These are phyloP conservation scores for Cerrena zonata DNA, from an alignment of 1,284 basidiomycete genomes.

Conservation along the genomic window DNA sequence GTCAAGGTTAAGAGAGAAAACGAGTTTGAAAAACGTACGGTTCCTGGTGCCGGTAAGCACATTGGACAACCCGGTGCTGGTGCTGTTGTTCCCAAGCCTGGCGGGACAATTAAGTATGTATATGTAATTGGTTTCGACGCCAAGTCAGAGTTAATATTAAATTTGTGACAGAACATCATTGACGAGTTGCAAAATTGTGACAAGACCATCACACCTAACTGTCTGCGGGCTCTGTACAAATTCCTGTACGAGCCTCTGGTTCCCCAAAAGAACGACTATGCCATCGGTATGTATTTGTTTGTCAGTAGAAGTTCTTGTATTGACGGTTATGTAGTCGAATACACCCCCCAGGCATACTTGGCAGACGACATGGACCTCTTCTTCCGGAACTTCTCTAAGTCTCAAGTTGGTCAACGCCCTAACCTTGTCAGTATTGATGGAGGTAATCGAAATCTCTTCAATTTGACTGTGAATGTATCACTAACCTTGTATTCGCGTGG, in stretches of 20 bases:
- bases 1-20: slow-evolving; percentile 9
- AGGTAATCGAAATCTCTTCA: too few relatives aligned
- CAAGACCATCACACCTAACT: slow-evolving; percentile 38
- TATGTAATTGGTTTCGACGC: not conserved
- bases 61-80: slow-evolving; percentile 9
- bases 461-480: slow-evolving; percentile 2
- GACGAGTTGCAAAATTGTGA: slow-evolving; percentile 29
- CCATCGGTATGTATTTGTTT: slow-evolving; percentile 36
- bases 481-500: too few relatives aligned
- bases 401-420: slow-evolving; percentile 35
- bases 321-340: slow-evolving; percentile 33
- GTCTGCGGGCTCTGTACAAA: slow-evolving; percentile 43
- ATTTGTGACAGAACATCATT: not conserved
- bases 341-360: slow-evolving; percentile 42
- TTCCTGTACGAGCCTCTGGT: slow-evolving; percentile 37
- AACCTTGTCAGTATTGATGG: slow-evolving; percentile 40
- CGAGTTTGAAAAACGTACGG: slow-evolving; percentile 9
- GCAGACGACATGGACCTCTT: slow-evolving; percentile 43
- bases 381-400: slow-evolving; percentile 34
- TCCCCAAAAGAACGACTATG: slow-evolving; percentile 41
- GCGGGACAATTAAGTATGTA: slow-evolving; percentile 10
- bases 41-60: not conserved
- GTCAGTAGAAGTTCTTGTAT: not conserved
- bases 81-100: slow-evolving; percentile 9
- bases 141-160: not conserved